Evolutionary conservation across 306 rosid genomes (phyloP), one percentile per base, ranked within the genome.

Genomic region (Morella rubra): DNA sequence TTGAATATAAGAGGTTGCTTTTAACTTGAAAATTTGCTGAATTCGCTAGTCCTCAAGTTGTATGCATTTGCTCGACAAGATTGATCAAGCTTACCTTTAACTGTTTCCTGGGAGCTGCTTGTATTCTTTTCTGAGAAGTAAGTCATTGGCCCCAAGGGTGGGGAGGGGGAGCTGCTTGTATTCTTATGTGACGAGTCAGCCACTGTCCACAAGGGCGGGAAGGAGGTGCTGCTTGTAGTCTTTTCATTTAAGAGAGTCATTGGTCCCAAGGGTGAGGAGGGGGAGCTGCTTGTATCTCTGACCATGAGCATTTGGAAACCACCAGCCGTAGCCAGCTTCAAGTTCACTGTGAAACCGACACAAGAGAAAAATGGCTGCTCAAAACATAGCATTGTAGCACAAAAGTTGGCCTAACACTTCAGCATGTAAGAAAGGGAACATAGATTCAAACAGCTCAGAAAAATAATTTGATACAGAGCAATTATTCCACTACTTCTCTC

Each of bases 291-390:
- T 15, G 86, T 72, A 67, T 85, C 91, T 65, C 81, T 83, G 73
- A 91, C 32, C 79, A 87, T 84, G 73, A 82, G 70, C 92, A 90
- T 81, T 84, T 84, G 85, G 78, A 77, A 71, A 41, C 89, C 84
- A 66, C 49, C 81, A 55, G 81, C 85, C 40, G 84, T 62, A 40
- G 86, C 80, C 79, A 78, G 72, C 85, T 64, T 85, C 83, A 88
- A 77, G 53, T 85, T 90, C 89, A 86, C 98, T 94, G 85, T 51
- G 42, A 24, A 77, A 75, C 54, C 50, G 50, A 68, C 20, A 77
- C 24, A 51, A 76, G 24, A 27, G 53, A 53, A 79, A 15, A 44
- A 55, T 64, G 47, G 42, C 60, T 47, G 27, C 41, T 52, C 55
- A n/a, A 50, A 58, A 64, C 41, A n/a, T 47, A 73, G 45, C 14